These are phyloP conservation scores for Yarrowia galli DNA, from an alignment of 1,139 yeast species.

Conservation along the genomic window DNA sequence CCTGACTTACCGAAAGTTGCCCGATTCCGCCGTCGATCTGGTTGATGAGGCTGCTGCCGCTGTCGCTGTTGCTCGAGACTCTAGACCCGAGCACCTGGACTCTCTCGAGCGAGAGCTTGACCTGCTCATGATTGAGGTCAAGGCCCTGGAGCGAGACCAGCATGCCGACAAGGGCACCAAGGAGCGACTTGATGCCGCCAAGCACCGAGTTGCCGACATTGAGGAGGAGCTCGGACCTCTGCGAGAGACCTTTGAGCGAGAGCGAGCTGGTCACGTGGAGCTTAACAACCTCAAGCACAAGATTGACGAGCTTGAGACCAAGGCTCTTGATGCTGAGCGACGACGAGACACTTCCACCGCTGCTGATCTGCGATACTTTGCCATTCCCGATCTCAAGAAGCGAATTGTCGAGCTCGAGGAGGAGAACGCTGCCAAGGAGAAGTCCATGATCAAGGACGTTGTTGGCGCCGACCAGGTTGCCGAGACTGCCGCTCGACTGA, in stretches of 20 bases:
- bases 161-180: conserved; percentile 87
- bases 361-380: conserved; percentile 94
- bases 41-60: conserved; percentile 97
- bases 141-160: conserved; percentile 95
- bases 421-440: conserved; percentile 73
- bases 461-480: conserved; percentile 94
- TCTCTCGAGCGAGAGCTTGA: conserved; percentile 91
- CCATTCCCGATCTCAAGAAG: conserved; percentile 88
- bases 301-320: conserved; percentile 88
- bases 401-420: conserved; percentile 78
- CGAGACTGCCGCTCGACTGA: conserved; percentile 95
- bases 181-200: conserved; percentile 82
- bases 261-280: conserved; percentile 90
- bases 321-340: conserved; percentile 96
- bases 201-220: conserved; percentile 78
- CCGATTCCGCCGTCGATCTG: conserved; percentile 96
- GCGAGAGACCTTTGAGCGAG: conserved; percentile 84
- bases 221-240: conserved; percentile 87
- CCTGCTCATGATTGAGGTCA: conserved; percentile 90
- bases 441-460: conserved; percentile 79
- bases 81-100: conserved; percentile 96
- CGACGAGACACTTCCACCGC: conserved; percentile 93
- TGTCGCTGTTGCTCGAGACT: conserved; percentile 97
- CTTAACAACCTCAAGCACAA: conserved; percentile 87
- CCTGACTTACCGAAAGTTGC: conserved; percentile 92